Percentiles rank a stretch among this genome's conserved stretches.
Conservation (phyloP, 768 basidiomycete species). For the Leccinum broughii region DNA sequence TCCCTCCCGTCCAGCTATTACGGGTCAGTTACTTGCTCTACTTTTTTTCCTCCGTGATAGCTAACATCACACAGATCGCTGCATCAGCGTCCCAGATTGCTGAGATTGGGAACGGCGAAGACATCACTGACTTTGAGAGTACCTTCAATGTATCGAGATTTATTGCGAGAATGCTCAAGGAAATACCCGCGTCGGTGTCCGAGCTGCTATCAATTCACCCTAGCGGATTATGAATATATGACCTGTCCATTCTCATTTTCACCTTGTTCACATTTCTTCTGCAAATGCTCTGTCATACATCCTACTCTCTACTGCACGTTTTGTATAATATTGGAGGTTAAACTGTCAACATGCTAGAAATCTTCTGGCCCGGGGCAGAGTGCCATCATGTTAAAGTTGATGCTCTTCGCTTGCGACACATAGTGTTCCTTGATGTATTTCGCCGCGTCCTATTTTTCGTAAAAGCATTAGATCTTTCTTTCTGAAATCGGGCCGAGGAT, state of each 20-base stretch:
- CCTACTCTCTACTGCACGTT: constrained; percentile 2
- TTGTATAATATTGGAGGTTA: constrained; percentile 7
- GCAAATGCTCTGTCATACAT: background rate
- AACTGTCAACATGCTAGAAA: constrained; percentile 11
- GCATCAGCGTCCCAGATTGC: constrained; percentile 33
- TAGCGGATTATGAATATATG: background rate
- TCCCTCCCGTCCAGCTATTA: constrained; percentile 41
- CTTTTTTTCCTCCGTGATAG: background rate
- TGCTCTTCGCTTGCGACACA: constrained; percentile 38
- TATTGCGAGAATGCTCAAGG: constrained; percentile 32
- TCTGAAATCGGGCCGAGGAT: background rate
- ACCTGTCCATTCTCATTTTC: background rate
- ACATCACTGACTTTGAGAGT: constrained; percentile 34
- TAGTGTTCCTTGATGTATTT: constrained; percentile 46
- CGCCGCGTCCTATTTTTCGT: constrained; percentile 42
- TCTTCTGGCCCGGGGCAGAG: constrained; percentile 36
- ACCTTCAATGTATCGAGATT: constrained; percentile 34
- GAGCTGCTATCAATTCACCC: constrained; percentile 26
- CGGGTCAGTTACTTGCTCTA: constrained; percentile 20
- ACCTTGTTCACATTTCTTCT: background rate
- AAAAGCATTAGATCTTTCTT: background rate
- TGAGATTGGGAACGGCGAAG: constrained; percentile 36
- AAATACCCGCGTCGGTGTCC: constrained; percentile 33
- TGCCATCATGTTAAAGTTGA: constrained; percentile 50
- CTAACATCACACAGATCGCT: constrained; percentile 25